Percentiles rank a stretch among this genome's conserved stretches.
phyloP scores from a whole-genome alignment of 108 stramenopile genomes.

The Cyclotella atomus region DNA sequence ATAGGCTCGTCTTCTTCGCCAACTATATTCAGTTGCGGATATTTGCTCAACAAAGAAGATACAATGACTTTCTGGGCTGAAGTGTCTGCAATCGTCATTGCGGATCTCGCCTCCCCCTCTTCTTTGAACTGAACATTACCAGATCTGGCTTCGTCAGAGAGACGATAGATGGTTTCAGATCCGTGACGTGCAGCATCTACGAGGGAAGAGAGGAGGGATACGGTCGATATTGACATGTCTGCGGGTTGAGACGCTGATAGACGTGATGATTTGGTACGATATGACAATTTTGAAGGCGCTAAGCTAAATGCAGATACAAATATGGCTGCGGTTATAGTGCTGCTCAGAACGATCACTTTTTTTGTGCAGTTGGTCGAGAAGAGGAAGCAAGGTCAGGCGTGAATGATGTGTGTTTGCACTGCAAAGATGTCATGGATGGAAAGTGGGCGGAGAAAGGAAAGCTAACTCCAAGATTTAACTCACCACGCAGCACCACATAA shows the following conservation, averaged over 20 bases:
- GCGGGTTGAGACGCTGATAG: background rate
- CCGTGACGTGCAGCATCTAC: conserved; percentile 5
- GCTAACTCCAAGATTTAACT: background rate
- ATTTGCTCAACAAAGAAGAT: conserved; percentile 2
- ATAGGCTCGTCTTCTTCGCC: conserved; percentile 37
- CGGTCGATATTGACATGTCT: conserved; percentile 1
- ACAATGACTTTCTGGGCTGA: conserved; percentile 62
- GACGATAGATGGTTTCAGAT: background rate
- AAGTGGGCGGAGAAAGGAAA: background rate
- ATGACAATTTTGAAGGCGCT: no score
- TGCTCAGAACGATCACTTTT: background rate
- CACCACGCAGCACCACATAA: background rate
- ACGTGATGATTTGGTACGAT: background rate
- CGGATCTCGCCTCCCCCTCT: conserved; percentile 54
- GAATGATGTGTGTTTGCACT: background rate
- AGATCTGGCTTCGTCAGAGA: background rate
- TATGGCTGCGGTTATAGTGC: background rate
- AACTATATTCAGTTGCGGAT: conserved; percentile 26
- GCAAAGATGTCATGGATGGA: background rate
- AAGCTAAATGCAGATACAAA: background rate
- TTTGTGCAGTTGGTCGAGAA: no score
- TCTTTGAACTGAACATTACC: conserved; percentile 50
- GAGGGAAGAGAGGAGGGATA: conserved; percentile 5
- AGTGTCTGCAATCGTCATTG: conserved; percentile 61
- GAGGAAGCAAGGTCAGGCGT: background rate